Base-by-base conservation (phyloP, 257 asterid species). In the Scutellaria galericulata region DNA sequence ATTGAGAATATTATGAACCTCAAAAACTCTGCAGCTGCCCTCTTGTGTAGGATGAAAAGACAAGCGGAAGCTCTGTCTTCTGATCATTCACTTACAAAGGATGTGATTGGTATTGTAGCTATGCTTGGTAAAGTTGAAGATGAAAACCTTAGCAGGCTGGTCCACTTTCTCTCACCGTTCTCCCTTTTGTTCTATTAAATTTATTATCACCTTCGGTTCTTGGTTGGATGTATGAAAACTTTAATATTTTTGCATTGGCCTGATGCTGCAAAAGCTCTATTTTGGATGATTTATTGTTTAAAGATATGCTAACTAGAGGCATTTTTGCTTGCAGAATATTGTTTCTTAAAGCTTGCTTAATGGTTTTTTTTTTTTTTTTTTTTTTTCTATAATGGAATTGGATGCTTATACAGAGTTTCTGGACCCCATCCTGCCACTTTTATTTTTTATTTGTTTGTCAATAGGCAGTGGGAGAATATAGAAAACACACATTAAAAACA, bases 101-200 rank as follows among this genome's bases (percentile, higher is more conserved):
- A 91, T 59, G 85, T 91, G 59, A 14, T 88, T 12, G 99, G 99
- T 31, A 58, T 90, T 78, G 96, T 90, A 78, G 95, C 97, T 47
- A 80, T 87, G 51, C 96, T 94, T 76, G 95, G 96, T 71, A 87
- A 79, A 70, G 81, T 86, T 39, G 91, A 83, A 15, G 96, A 88
- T 69, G 87, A 62, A 63, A 86, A 82, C 81, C 88, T 94, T 68
- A 89, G 91, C 91, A 85, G 98, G 98, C 87, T 74, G 40, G 85
- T 82, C 77, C 81, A 68, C 14, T 80, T 58, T 53, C 15, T 48
- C 46, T 50, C 35, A 9, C 63, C 62, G 44, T 66, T 24, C 57
- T 53, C 50, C 54, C 78, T 77, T 61, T 50, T 10, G 59, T 54
- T 39, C 27, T 51, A 52, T 40, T 44, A 10, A 67, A 44, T 76